Conservation (phyloP, 192 early-diverging fungal genomes). For the Spinellus fusiger region DNA sequence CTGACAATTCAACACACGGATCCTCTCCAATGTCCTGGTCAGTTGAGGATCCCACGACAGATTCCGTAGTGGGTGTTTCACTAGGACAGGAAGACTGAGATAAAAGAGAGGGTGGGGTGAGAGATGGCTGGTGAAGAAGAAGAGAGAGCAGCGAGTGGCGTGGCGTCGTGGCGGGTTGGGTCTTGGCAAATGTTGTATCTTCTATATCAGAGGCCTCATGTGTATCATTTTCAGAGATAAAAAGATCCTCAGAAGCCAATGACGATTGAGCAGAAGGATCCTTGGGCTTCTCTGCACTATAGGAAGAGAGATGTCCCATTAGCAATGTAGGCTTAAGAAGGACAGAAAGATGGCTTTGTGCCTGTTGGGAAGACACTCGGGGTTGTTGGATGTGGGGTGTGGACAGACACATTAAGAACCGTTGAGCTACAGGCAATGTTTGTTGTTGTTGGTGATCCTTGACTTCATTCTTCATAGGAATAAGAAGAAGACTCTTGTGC, state of each 20-base stretch:
- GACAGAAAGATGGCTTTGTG: background rate
- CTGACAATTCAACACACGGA: background rate
- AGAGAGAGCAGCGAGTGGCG: slow-evolving; percentile 9
- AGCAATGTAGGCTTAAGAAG: background rate
- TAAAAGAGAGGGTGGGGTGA: too few relatives aligned
- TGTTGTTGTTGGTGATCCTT: too few relatives aligned
- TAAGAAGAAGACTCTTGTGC: background rate
- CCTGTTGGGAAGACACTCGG: too few relatives aligned
- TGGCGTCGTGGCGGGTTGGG: slow-evolving; percentile 2
- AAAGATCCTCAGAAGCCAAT: background rate
- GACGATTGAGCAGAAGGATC: background rate
- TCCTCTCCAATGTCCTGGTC: background rate
- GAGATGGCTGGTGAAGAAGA: slow-evolving; percentile 7
- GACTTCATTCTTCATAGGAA: too few relatives aligned
- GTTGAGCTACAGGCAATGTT: background rate
- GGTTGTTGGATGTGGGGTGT: background rate
- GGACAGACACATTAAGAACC: background rate
- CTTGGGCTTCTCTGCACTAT: too few relatives aligned
- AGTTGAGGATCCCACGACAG: background rate
- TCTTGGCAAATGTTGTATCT: slow-evolving; percentile 5
- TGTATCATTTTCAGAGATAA: background rate
- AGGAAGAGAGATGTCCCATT: too few relatives aligned
- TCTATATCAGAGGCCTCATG: background rate
- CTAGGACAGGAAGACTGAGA: too few relatives aligned
- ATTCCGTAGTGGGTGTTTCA: too few relatives aligned